These are phyloP conservation scores for Pichia exigua DNA, from an alignment of 805 yeast species.

Conservation along the genomic window DNA sequence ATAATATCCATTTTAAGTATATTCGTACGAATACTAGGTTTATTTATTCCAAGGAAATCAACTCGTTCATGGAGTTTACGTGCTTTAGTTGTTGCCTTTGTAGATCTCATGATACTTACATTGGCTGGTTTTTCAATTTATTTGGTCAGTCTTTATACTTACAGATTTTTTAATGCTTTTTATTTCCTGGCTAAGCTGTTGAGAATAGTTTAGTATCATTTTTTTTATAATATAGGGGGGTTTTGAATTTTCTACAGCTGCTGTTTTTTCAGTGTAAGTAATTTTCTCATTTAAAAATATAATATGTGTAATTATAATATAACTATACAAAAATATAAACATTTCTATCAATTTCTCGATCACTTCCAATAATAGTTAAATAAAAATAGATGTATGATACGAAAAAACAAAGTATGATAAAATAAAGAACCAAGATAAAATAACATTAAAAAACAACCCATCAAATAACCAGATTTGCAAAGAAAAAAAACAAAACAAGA, in stretches of 20 bases:
- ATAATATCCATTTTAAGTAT: neutral
- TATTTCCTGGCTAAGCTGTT: neutral
- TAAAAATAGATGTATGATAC: neutral
- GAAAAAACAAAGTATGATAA: neutral
- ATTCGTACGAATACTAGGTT: neutral
- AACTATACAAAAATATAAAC: neutral
- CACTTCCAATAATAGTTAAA: too few species aligned
- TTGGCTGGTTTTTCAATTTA: neutral
- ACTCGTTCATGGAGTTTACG: constrained; percentile 5
- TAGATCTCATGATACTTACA: neutral
- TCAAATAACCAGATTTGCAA: constrained; percentile 2
- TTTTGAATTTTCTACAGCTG: too few species aligned
- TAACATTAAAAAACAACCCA: constrained; percentile 1
- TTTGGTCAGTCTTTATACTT: neutral
- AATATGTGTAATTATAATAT: neutral
- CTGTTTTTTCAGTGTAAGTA: neutral
- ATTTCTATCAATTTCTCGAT: too few species aligned
- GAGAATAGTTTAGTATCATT: neutral
- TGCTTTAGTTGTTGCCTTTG: constrained; percentile 4
- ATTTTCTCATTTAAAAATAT: neutral
- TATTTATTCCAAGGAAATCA: constrained; percentile 3
- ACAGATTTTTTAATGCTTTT: neutral
- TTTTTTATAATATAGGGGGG: neutral
- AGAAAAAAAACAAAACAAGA: neutral
- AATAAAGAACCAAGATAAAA: neutral